Conservation (phyloP, 768 basidiomycete genomes). For the Rhizopogon salebrosus region DNA sequence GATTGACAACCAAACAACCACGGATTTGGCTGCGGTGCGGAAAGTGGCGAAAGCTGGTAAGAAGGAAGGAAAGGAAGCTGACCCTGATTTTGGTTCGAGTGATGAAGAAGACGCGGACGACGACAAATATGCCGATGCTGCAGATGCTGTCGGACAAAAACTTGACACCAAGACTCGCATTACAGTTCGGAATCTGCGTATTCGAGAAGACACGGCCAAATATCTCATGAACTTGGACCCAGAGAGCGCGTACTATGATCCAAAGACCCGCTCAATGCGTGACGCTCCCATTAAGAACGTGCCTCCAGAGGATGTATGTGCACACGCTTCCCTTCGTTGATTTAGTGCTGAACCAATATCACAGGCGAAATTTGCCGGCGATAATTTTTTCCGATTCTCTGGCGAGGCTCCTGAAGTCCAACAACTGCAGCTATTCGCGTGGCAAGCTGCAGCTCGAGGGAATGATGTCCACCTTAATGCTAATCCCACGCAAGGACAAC, state of each 20-base stretch:
- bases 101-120: constrained; percentile 96
- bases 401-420: constrained; percentile 94
- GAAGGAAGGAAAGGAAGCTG: constrained; percentile 61
- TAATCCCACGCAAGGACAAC: constrained; percentile 92
- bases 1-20: constrained; percentile 95
- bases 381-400: constrained; percentile 89
- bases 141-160: constrained; percentile 97
- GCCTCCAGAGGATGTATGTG: constrained; percentile 80
- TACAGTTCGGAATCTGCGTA: constrained; percentile 96
- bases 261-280: constrained; percentile 99
- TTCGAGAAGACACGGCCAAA: constrained; percentile 98
- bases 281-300: constrained; percentile 82
- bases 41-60: constrained; percentile 93
- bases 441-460: constrained; percentile 90
- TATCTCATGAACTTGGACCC: constrained; percentile 96
- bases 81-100: constrained; percentile 94
- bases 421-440: constrained; percentile 91
- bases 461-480: constrained; percentile 95
- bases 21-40: constrained; percentile 83
- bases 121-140: constrained; percentile 97
- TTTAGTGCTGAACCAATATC: not conserved
- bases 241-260: constrained; percentile 96
- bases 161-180: constrained; percentile 97
- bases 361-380: constrained; percentile 88
- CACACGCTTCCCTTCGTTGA: not conserved